These are phyloP conservation scores for Kokia cookei DNA, from an alignment of 441 rosid species.

Conservation along the genomic window DNA sequence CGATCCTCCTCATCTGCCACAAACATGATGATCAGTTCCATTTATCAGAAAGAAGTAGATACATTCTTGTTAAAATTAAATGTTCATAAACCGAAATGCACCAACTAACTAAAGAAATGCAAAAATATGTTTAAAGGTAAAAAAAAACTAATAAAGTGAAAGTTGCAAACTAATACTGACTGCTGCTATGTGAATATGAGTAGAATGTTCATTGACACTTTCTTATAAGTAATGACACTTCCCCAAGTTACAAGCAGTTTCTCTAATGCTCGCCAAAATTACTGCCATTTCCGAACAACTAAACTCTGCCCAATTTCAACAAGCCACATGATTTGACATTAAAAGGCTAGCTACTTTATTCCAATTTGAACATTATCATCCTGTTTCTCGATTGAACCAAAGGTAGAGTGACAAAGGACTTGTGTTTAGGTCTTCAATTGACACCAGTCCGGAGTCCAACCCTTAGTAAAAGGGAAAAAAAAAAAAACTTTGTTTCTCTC, in stretches of 20 bases:
- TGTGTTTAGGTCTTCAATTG: too few relatives aligned
- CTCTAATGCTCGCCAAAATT: neutral
- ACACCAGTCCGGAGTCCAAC: too few relatives aligned
- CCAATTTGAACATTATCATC: neutral
- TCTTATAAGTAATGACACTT: neutral
- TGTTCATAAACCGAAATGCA: neutral
- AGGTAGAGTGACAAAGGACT: too few relatives aligned
- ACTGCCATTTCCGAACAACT: neutral
- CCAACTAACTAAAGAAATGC: neutral
- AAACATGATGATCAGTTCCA: conserved; percentile 1
- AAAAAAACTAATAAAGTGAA: neutral
- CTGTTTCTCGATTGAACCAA: too few relatives aligned
- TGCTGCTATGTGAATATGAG: neutral
- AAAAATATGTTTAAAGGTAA: neutral
- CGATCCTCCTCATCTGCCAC: conserved; percentile 70
- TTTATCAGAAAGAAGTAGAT: conserved; percentile 6
- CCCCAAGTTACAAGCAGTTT: neutral
- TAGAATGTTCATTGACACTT: neutral
- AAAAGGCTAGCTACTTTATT: neutral
- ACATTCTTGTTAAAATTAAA: neutral
- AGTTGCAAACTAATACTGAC: neutral
- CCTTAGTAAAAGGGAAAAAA: too few relatives aligned
- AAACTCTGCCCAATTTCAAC: neutral
- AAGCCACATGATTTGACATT: neutral
- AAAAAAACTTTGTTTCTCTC: neutral